These are phyloP conservation scores for Murraya koenigii DNA, from an alignment of 345 rosid genomes.

Conservation along the genomic window DNA sequence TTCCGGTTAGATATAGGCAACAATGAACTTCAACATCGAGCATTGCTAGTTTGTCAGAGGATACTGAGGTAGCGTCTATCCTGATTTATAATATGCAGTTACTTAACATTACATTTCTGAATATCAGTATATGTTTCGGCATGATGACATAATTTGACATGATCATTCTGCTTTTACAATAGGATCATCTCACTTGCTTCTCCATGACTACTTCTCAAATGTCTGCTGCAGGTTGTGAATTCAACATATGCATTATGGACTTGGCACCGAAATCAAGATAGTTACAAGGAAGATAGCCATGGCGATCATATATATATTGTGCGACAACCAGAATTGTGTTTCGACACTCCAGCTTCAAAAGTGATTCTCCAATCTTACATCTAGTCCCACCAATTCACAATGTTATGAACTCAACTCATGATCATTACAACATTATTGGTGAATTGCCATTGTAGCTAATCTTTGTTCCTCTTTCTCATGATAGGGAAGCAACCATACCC, in stretches of 20 bases:
- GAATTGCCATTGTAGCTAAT: background rate
- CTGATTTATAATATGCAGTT: background rate
- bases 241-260: slow-evolving; percentile 80
- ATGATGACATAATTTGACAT: background rate
- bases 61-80: background rate
- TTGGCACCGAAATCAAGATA: slow-evolving; percentile 88
- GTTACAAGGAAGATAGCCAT: slow-evolving; percentile 40
- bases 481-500: slow-evolving; percentile 19
- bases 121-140: too few relatives aligned
- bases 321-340: slow-evolving; percentile 58
- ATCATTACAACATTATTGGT: background rate
- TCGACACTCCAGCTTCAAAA: slow-evolving; percentile 22
- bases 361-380: slow-evolving; percentile 8
- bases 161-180: background rate
- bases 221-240: slow-evolving; percentile 53
- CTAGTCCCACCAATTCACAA: background rate
- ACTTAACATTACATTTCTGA: background rate
- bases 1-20: background rate
- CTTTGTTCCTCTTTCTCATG: background rate
- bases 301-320: slow-evolving; percentile 81
- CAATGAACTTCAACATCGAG: background rate
- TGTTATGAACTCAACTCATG: background rate
- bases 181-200: too few relatives aligned
- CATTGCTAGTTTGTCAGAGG: background rate
- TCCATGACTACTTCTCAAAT: background rate